Base-by-base conservation (phyloP, 176 grass and related monocot species). In the barley (Hordeum vulgare) region DNA sequence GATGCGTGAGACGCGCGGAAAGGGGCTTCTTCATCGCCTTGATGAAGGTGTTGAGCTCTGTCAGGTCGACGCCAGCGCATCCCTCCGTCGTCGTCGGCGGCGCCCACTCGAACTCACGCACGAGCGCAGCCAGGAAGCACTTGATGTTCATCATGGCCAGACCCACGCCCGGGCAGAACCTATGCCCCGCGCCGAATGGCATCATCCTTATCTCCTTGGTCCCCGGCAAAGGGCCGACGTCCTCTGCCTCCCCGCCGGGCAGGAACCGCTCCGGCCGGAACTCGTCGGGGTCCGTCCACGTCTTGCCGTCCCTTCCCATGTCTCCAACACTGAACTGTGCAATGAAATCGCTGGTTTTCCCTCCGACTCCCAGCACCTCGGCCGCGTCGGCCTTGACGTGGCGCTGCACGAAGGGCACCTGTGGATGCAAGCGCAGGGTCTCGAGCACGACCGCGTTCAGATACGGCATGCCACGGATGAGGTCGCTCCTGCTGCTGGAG, bases 141-240 rank as follows among this genome's bases (percentile, higher is more conserved):
- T 78, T 78, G 56, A 78, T 25, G 35, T 78, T 56, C 56, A 61
- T 15, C 75, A 78, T 78, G 34, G 34, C 75, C 13, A 78, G 12
- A 7, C 35, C 75, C 3, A 11, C 57, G 7, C 57, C 75, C 5
- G 75, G 75, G 23, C 75, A 78, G n/a, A 14, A 40, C 57, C 75
- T 61, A 4, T n/a, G 20, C 7, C 75, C 75, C 1, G 35, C 75
- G 12, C 75, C 47, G 47, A 51, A 51, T 0, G 47, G 47, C 47
- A 51, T 51, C 47, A 51, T 51, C 47, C 47, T 51, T 58, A 78
- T 78, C 35, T 78, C 75, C 80, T 39, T 70, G 4, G 45, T 14
- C n/a, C 79, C 79, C 4, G 79, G 79, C 5, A 57, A 3, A 0
- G 31, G 21, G 23, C 75, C 23, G 2, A 78, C 75, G 5, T 37